These are phyloP conservation scores for Ciborinia camelliae DNA, from an alignment of 2,329 filamentous ascomycete genomes.

Conservation along the genomic window DNA sequence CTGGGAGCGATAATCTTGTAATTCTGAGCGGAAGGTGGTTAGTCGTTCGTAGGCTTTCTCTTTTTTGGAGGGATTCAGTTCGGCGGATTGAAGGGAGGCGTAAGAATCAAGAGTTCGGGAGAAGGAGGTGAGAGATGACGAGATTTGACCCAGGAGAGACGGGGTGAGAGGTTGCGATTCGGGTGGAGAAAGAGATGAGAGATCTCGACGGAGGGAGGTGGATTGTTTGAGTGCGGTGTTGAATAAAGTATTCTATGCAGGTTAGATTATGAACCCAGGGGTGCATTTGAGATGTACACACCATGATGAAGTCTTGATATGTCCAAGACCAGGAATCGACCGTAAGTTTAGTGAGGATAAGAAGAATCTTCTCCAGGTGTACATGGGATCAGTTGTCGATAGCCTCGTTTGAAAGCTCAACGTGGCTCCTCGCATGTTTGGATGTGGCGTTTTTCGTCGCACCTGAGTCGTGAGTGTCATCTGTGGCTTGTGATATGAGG, in stretches of 20 bases:
- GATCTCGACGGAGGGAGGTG: constrained; percentile 72
- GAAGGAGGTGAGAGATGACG: constrained; percentile 75
- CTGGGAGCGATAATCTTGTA: constrained; percentile 73
- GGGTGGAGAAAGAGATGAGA: constrained; percentile 63
- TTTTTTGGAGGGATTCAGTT: constrained; percentile 86
- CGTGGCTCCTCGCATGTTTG: constrained; percentile 3
- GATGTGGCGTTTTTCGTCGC: constrained; percentile 15
- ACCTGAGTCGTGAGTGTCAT: too few species aligned
- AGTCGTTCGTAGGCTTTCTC: constrained; percentile 85
- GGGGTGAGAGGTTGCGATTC: constrained; percentile 50
- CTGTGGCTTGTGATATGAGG: not conserved
- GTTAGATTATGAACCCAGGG: not conserved
- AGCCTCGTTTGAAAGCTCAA: constrained; percentile 18
- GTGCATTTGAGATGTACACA: not conserved
- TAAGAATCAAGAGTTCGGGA: constrained; percentile 92
- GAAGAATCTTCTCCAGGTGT: not conserved
- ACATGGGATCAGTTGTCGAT: too few species aligned
- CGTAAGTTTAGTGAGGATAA: not conserved
- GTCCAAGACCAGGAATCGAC: not conserved
- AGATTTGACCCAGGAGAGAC: constrained; percentile 68
- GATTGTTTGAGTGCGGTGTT: constrained; percentile 84
- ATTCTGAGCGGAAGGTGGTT: constrained; percentile 78
- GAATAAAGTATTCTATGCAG: constrained; percentile 70
- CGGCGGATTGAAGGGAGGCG: constrained; percentile 76
- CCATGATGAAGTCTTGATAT: constrained; percentile 6